phyloP scores from a whole-genome alignment of 208 protist species.

The Acanthamoeba polyphaga region DNA sequence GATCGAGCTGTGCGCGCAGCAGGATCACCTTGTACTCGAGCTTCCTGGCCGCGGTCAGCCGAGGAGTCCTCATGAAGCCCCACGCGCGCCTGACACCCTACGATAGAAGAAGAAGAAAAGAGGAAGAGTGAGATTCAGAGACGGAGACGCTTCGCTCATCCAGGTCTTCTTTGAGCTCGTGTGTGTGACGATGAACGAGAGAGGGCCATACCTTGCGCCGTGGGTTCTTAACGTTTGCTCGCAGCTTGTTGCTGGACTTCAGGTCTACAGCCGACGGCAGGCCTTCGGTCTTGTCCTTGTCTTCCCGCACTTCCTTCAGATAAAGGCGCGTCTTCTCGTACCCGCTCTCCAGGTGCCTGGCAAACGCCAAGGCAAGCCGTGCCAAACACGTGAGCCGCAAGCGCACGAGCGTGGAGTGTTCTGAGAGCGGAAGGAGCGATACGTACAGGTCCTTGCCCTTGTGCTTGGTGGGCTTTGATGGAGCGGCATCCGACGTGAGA shows the following conservation, averaged over 20 bases:
- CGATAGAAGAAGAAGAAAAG: not conserved
- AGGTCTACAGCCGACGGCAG: not conserved
- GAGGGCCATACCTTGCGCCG: not conserved
- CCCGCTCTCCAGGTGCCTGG: slow-evolving; percentile 23
- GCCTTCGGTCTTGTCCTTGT: not conserved
- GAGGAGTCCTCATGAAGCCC: not conserved
- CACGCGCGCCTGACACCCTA: not conserved
- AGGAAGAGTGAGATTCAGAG: not conserved
- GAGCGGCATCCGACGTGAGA: not conserved
- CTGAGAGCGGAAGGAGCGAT: not conserved
- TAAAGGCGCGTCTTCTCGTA: slow-evolving; percentile 16
- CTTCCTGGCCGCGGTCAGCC: not conserved
- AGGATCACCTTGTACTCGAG: slow-evolving; percentile 46
- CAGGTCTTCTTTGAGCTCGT: not conserved
- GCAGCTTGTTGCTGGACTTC: not conserved
- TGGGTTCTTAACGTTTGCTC: not conserved
- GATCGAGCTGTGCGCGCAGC: slow-evolving; percentile 19
- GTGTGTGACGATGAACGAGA: not conserved
- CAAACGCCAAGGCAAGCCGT: not conserved
- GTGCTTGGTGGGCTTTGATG: not conserved
- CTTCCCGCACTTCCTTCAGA: not conserved
- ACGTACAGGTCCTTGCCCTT: slow-evolving; percentile 18
- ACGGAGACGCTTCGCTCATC: not conserved
- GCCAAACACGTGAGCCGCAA: not conserved
- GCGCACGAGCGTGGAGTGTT: not conserved